Percentiles rank a stretch among this genome's conserved stretches.
Evolutionary conservation across 2,329 filamentous ascomycete species (phyloP).

Genomic region (Colletotrichum costaricense): DNA sequence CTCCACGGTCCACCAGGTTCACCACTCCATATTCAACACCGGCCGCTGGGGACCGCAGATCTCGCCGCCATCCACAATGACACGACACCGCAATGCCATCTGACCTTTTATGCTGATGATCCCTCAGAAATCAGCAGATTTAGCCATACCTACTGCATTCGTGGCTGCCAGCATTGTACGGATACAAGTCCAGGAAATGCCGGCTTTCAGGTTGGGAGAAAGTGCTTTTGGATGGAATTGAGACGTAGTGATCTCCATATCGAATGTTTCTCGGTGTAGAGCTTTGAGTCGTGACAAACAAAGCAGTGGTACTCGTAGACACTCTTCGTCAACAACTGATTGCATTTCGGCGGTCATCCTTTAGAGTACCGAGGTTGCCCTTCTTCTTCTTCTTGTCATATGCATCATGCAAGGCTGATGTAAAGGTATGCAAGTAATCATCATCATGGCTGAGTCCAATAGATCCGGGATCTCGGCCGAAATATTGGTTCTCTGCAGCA

Average conservation of each 20-base stretch:
- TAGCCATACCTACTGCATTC: background rate
- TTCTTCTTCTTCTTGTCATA: background rate
- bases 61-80: background rate
- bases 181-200: background rate
- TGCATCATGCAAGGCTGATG: slow-evolving; percentile 10
- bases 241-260: background rate
- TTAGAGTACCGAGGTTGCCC: background rate
- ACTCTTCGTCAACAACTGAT: background rate
- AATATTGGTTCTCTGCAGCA: background rate
- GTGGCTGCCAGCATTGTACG: background rate
- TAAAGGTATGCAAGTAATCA: background rate
- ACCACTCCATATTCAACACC: background rate
- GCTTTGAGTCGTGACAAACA: background rate
- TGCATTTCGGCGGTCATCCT: slow-evolving; percentile 6
- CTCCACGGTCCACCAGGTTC: background rate
- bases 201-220: background rate
- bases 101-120: background rate
- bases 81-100: background rate
- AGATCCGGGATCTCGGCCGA: background rate
- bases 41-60: background rate
- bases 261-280: too few relatives aligned
- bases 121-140: background rate
- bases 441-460: slow-evolving; percentile 21
- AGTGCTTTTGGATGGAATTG: background rate
- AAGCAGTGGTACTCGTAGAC: background rate